Base-by-base conservation (phyloP, 306 rosid genomes). In the Castanea sativa region DNA sequence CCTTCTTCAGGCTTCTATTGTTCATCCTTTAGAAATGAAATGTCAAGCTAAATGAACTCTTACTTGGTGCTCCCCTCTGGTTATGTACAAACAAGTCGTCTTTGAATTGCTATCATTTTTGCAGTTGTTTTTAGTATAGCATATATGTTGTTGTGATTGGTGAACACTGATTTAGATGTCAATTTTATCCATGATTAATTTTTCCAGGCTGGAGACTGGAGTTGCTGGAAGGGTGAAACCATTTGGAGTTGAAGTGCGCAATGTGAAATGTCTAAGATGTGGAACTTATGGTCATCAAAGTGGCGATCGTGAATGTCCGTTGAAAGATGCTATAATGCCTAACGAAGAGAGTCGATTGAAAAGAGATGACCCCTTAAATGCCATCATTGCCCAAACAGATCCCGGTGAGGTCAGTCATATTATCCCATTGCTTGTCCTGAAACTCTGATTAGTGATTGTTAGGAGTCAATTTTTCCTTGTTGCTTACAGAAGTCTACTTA, bases 301-400 rank as follows among this genome's bases (percentile, higher is more conserved):
- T 83, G 99, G 99, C 58, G 96, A 95, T 79, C 97, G 97, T 67
- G 99, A 95, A 79, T 95, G 99, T 83, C 97, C 97, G 2, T 82
- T 95, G 85, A 95, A 91, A 90, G 99, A 95, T 79, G 92, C 71
- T 58, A 87, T 95, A 84, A 95, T 92, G 99, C 97, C 97, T 38
- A 92, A 67, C 53, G 99, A 95, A 84, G 90, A 95, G 86, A 91
- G 78, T 75, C 88, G 99, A 79, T 78, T 95, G 84, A 91, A 90
- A 85, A 92, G 99, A 87, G 98, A 95, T 76, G 99, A 95, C 76
- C 98, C 99, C 41, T 86, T 95, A 90, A 91, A 90, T 80, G 97
- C 94, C 57, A 95, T 95, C 68, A 84, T 95, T 81, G 97, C 95
- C 69, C 97, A 91, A 72, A 86, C 88, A 27, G 98, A 92, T 83